Evolutionary conservation across 768 basidiomycete species (phyloP), one percentile per base, ranked within the genome.

Genomic region (Lepiota venenata): DNA sequence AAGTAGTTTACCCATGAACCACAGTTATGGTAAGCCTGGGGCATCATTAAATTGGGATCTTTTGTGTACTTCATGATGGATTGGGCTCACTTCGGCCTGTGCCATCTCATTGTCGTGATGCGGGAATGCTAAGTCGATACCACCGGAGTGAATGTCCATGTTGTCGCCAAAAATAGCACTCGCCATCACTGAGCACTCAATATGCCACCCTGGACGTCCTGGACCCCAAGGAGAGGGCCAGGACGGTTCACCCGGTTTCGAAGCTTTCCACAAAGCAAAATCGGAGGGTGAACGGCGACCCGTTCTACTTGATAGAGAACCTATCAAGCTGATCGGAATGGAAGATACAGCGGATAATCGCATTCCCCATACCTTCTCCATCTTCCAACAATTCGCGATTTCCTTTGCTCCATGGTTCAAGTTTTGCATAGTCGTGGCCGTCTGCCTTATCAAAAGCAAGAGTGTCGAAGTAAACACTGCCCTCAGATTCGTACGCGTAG

Each of bases 91-190:
- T 85, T 98, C 97, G 47, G 92, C 86, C 70, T 99, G 97, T 0
- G 97, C 97, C 63, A 99, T 81, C 73, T 99, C 97, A 67, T 99
- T 99, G 68, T 98, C 96, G 66, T 99, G 97, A 72, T 99, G 97
- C 4, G 97, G 97, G 73, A 99, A 99, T n/a, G 93, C 90, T 46
- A 99, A 77, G 72, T 99, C 97, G 38, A 92, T 86, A 4, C 97
- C 97, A 47, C 97, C 97, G 7, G 94, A 97, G 68, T 99, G 97
- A 57, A 99, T 94, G 69, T 98, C 97, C 85, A 99, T 91, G 55
- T 85, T 87, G 53, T 86, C 81, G 2, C 95, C 96, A 42, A 98
- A 75, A 45, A 98, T 76, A 29, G 88, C 93, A 59, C 84, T 89
- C 15, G 95, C 95, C 96, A 99, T 99, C 32, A 97, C 96, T 3